These are phyloP conservation scores for Saccharum spontaneum DNA, from an alignment of 176 grass and related monocot species.

Conservation along the genomic window DNA sequence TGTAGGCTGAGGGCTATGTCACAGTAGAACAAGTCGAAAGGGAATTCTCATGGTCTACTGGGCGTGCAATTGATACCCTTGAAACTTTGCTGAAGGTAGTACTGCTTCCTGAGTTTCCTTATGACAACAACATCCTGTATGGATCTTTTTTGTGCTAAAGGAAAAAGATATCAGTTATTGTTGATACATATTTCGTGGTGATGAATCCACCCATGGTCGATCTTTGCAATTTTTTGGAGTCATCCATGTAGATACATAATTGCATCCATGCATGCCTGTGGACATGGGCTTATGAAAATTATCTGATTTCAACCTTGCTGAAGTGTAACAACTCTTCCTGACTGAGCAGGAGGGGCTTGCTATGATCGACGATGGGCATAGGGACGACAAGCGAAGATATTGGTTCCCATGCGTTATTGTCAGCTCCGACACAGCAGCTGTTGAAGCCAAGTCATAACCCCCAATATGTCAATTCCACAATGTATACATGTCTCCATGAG, in stretches of 20 bases:
- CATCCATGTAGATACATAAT: background rate
- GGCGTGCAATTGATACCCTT: slow-evolving; percentile 76
- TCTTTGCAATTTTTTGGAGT: background rate
- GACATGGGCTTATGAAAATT: background rate
- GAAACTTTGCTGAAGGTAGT: slow-evolving; percentile 90
- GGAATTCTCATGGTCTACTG: slow-evolving; percentile 77
- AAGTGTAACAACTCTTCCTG: background rate
- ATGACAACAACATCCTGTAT: background rate
- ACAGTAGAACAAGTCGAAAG: slow-evolving; percentile 73
- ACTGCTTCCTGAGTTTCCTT: background rate
- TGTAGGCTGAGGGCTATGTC: slow-evolving; percentile 79
- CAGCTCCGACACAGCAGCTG: slow-evolving; percentile 50
- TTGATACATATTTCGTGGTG: background rate
- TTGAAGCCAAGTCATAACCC: slow-evolving; percentile 24
- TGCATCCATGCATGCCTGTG: background rate
- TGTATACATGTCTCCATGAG: background rate
- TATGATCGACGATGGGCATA: slow-evolving; percentile 96
- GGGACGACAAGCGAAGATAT: slow-evolving; percentile 72
- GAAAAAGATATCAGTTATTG: background rate
- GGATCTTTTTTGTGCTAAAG: background rate
- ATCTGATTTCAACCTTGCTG: background rate
- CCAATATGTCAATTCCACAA: background rate
- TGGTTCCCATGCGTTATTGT: slow-evolving; percentile 92
- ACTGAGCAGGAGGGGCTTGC: slow-evolving; percentile 79
- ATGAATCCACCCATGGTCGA: background rate